phyloP scores from a whole-genome alignment of 1,139 yeast species.

The Arxiozyma heterogenica region DNA sequence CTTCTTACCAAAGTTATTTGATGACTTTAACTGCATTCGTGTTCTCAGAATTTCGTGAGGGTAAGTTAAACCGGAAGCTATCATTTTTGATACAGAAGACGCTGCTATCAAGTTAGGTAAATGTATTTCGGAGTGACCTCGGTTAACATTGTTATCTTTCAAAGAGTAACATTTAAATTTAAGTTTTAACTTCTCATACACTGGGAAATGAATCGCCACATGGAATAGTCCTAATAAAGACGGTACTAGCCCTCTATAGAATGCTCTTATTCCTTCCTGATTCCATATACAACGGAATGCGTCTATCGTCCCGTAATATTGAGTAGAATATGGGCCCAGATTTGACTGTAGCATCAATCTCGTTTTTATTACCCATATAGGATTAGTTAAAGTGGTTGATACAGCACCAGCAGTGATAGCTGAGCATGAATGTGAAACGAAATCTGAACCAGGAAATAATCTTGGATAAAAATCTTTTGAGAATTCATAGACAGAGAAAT shows the following conservation, averaged over 20 bases:
- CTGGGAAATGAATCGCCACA: constrained; percentile 95
- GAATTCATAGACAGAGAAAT: constrained; percentile 80
- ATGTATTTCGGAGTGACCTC: constrained; percentile 18
- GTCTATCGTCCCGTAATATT: constrained; percentile 71
- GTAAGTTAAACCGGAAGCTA: constrained; percentile 82
- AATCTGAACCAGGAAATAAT: constrained; percentile 37
- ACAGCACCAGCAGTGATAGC: constrained; percentile 88
- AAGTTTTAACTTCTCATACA: constrained; percentile 73
- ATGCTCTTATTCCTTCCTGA: constrained; percentile 74
- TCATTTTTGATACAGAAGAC: constrained; percentile 75
- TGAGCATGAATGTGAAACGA: constrained; percentile 57
- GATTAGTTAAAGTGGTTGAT: constrained; percentile 83
- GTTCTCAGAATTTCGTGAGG: constrained; percentile 96
- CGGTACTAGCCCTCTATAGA: constrained; percentile 85
- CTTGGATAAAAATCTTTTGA: constrained; percentile 48
- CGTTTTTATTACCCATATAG: constrained; percentile 66
- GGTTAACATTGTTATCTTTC: constrained; percentile 16
- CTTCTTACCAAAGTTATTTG: not conserved
- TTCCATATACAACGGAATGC: constrained; percentile 72
- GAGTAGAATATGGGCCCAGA: constrained; percentile 26
- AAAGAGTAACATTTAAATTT: constrained; percentile 32
- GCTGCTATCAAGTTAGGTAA: constrained; percentile 53
- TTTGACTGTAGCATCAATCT: constrained; percentile 77
- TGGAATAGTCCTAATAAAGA: constrained; percentile 84
- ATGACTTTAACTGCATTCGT: constrained; percentile 56